Evolutionary conservation across 805 yeast species (phyloP).

Genomic region (Wickerhamiella alocasiicola): DNA sequence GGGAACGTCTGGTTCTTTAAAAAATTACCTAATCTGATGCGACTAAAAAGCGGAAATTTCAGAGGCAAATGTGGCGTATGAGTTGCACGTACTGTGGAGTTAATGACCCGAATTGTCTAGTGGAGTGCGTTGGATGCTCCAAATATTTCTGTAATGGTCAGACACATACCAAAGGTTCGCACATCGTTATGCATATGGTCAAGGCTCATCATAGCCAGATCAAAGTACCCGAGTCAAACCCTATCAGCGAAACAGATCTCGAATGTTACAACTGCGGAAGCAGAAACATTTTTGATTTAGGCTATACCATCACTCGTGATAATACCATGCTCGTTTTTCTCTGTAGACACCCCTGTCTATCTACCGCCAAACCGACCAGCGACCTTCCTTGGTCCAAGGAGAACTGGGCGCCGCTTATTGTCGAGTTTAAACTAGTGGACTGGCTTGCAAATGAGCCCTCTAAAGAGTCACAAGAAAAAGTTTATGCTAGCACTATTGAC

Average conservation of each 20-base stretch:
- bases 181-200: constrained; percentile 76
- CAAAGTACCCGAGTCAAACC: constrained; percentile 64
- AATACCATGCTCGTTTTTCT: constrained; percentile 77
- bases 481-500: constrained; percentile 3
- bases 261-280: constrained; percentile 89
- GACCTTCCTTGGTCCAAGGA: constrained; percentile 76
- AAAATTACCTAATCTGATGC: not conserved
- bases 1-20: not conserved
- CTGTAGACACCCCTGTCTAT: constrained; percentile 72
- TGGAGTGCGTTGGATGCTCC: constrained; percentile 61
- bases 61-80: constrained; percentile 10
- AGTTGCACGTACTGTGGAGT: constrained; percentile 54
- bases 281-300: constrained; percentile 65
- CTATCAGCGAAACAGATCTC: constrained; percentile 71
- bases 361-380: constrained; percentile 35
- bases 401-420: constrained; percentile 80
- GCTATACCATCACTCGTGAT: constrained; percentile 76
- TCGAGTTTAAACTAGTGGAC: constrained; percentile 59
- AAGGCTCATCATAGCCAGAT: constrained; percentile 65
- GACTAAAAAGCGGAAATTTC: no score
- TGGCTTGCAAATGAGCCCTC: constrained; percentile 71
- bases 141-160: constrained; percentile 86
- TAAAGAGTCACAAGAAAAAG: constrained; percentile 37
- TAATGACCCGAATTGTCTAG: constrained; percentile 48
- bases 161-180: constrained; percentile 49